Conservation (phyloP, 495 filamentous ascomycete genomes). For the Penicillium argentinense region DNA sequence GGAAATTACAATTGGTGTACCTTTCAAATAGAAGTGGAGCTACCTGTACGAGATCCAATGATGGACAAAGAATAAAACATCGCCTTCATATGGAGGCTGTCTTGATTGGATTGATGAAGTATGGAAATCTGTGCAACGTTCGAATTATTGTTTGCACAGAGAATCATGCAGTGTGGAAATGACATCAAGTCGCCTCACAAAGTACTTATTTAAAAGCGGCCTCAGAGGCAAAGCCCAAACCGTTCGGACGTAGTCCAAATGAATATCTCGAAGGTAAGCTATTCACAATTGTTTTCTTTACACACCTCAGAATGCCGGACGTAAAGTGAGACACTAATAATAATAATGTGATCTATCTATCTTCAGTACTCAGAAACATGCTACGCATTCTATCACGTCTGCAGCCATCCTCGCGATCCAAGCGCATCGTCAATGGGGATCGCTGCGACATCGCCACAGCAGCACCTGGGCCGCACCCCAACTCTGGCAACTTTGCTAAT, state of each 20-base stretch:
- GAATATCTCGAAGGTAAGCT: background rate
- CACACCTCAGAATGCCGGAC: background rate
- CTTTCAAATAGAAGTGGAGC: too few relatives aligned
- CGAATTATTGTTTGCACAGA: too few relatives aligned
- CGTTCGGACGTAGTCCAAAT: too few relatives aligned
- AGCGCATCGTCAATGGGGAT: conserved; percentile 3
- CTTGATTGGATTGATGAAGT: too few relatives aligned
- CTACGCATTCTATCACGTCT: conserved; percentile 5
- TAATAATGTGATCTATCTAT: background rate
- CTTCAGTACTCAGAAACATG: conserved; percentile 3
- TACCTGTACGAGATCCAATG: too few relatives aligned
- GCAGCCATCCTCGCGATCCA: conserved; percentile 1
- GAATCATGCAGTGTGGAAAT: too few relatives aligned
- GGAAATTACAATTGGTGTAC: too few relatives aligned
- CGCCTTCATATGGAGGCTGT: too few relatives aligned
- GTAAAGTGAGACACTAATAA: background rate
- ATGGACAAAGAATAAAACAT: too few relatives aligned
- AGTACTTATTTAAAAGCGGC: background rate
- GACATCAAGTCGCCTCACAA: background rate
- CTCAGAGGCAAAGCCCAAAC: too few relatives aligned
- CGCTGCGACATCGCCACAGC: conserved; percentile 13
- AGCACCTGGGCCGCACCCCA: conserved; percentile 38
- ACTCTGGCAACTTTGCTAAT: conserved; percentile 66
- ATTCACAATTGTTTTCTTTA: background rate
- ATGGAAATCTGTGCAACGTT: too few relatives aligned